Percentiles rank a stretch among this genome's conserved stretches.
These are phyloP conservation scores for Penicillium crustosum DNA, from an alignment of 2,329 filamentous ascomycete species.

Conservation along the genomic window DNA sequence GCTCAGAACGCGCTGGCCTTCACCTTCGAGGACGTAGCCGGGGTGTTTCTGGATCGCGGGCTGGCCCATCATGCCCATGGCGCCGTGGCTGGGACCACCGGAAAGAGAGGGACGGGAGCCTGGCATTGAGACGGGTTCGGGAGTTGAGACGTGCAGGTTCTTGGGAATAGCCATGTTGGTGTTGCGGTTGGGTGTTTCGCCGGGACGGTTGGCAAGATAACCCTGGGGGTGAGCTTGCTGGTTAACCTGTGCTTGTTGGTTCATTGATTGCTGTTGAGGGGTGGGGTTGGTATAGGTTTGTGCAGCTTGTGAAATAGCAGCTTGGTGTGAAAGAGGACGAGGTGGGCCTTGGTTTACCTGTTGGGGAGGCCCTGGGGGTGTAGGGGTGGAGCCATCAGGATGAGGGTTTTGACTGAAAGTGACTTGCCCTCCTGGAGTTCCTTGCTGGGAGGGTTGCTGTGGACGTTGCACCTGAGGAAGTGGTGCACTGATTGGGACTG, in stretches of 20 bases:
- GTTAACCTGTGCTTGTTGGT: constrained; percentile 34
- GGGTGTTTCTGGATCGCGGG: constrained; percentile 80
- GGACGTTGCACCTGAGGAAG: constrained; percentile 27
- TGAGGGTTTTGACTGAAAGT: constrained; percentile 34
- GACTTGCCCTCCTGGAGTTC: constrained; percentile 29
- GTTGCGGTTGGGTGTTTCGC: constrained; percentile 45
- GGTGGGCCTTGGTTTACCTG: constrained; percentile 38
- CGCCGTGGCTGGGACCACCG: constrained; percentile 70
- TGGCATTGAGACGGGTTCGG: constrained; percentile 71
- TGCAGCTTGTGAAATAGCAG: constrained; percentile 47
- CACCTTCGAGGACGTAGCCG: constrained; percentile 82
- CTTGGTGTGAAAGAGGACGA: constrained; percentile 47
- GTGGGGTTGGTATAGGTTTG: constrained; percentile 43
- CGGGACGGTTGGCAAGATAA: constrained; percentile 43
- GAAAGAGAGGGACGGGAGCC: constrained; percentile 77
- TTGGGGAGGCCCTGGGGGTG: constrained; percentile 31
- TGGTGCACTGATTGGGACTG: constrained; percentile 23
- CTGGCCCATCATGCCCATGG: constrained; percentile 81
- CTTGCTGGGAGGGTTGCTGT: constrained; percentile 33
- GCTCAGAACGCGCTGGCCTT: constrained; percentile 89
- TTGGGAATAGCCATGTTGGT: constrained; percentile 82
- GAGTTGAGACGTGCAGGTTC: constrained; percentile 68
- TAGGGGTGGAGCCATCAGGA: constrained; percentile 34
- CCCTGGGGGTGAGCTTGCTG: constrained; percentile 44
- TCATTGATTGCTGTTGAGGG: constrained; percentile 28